Percentiles rank a stretch among this genome's conserved stretches.
Evolutionary conservation across 2,329 filamentous ascomycete genomes (phyloP).

Genomic region (Colletotrichum higginsianum): DNA sequence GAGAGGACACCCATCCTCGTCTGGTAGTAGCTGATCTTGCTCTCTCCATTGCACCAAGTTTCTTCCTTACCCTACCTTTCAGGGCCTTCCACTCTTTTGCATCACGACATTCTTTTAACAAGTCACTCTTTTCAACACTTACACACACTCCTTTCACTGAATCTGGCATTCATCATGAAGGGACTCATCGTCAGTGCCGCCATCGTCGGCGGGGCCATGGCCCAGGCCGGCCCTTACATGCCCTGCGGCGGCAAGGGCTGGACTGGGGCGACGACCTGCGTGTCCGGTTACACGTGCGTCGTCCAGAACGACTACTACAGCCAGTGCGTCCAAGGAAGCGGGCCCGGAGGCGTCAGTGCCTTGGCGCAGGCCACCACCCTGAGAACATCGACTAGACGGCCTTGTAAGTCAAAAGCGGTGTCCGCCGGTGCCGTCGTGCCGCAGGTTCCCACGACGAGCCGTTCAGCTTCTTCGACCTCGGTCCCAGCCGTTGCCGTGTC

Average conservation of each 20-base stretch:
- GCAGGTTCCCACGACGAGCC: slow-evolving; percentile 18
- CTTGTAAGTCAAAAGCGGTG: slow-evolving; percentile 33
- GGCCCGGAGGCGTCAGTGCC: slow-evolving; percentile 5
- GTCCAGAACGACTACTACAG: slow-evolving; percentile 58
- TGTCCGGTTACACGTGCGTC: slow-evolving; percentile 58
- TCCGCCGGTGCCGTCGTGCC: slow-evolving; percentile 13
- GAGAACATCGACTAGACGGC: slow-evolving; percentile 23
- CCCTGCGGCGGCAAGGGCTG: slow-evolving; percentile 61
- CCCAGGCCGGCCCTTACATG: slow-evolving; percentile 47
- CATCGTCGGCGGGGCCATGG: slow-evolving; percentile 28
- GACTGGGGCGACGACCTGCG: slow-evolving; percentile 56
- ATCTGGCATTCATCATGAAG: slow-evolving; percentile 39
- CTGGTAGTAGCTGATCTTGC: background rate
- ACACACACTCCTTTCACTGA: background rate
- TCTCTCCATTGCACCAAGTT: background rate
- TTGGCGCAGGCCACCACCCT: slow-evolving; percentile 23
- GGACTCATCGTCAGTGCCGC: slow-evolving; percentile 31
- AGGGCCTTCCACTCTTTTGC: slow-evolving; percentile 21
- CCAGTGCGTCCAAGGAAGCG: slow-evolving; percentile 54
- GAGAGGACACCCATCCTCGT: too few species aligned
- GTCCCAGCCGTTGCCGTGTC: slow-evolving; percentile 6
- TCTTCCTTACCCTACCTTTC: slow-evolving; percentile 12
- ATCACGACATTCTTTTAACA: slow-evolving; percentile 13
- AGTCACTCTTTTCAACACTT: slow-evolving; percentile 28
- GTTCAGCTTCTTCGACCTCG: slow-evolving; percentile 1